Evolutionary conservation across 768 basidiomycete genomes (phyloP), one percentile per base, ranked within the genome.

Genomic region (Termitomyces titanicus): DNA sequence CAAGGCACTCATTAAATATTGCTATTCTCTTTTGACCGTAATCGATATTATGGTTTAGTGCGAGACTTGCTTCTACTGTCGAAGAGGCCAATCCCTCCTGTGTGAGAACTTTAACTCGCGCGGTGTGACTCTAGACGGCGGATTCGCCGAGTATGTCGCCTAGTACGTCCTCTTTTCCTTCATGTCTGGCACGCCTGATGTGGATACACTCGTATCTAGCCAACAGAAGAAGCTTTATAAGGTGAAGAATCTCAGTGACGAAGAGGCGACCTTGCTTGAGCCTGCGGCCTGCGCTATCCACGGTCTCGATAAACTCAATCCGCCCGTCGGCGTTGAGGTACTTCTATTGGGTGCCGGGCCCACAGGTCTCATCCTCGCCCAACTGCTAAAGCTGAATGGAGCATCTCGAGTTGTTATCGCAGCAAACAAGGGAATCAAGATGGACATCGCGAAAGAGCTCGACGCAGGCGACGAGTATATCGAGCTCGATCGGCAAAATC

Each of bases 201-300:
- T 2, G 17, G 11, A 49, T 48, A 29, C 10, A 13, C 17, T 5
- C 33, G 40, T 37, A 18, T 51, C 35, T 55, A 74, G 71, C 53
- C 66, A 74, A 56, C 69, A 88, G 57, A 79, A 85, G 68, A 94
- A 93, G 64, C 74, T 91, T 18, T 95, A 91, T 79, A 92, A 91
- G 72, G 86, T 94, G 62, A 74, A 92, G 60, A 94, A 94, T 72
- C 79, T 95, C 50, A 83, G 83, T 8, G 92, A 94, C 65, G 88
- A 92, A 63, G 92, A 94, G 59, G 84, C 92, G 1, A 93, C 91
- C 3, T 82, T 96, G 18, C 78, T 94, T 34, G 93, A 95, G 66
- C 94, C 94, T 38, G 90, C 92, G 3, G 87, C 93, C 5, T 96
- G 93, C 61, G 94, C 94, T 31, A 83, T 96, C 48, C 93, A 96